phyloP scores from a whole-genome alignment of 108 stramenopile genomes.

The Pseudonitzschia pungens region DNA sequence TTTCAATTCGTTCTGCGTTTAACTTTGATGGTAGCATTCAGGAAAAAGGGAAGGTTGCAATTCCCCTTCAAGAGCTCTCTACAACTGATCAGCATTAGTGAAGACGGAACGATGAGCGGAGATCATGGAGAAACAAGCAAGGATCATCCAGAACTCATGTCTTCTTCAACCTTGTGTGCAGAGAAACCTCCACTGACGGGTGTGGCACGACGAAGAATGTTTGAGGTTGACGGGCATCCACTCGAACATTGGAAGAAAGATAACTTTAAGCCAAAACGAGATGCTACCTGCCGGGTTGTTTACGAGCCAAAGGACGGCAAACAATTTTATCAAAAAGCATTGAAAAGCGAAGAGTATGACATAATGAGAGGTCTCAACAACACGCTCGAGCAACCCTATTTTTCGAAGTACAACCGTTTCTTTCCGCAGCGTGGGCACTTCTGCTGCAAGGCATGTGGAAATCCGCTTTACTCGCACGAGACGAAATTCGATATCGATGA shows the following conservation, averaged over 20 bases:
- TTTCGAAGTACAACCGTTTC: conserved; percentile 37
- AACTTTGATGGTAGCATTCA: neutral
- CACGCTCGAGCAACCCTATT: conserved; percentile 28
- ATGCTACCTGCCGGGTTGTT: conserved; percentile 31
- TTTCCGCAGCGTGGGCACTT: conserved; percentile 31
- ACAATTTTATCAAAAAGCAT: conserved; percentile 22
- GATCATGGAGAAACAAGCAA: neutral
- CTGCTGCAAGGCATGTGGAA: conserved; percentile 38
- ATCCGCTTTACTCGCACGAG: conserved; percentile 28
- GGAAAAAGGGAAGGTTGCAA: neutral
- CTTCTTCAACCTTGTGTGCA: too few relatives aligned
- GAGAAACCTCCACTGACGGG: too few relatives aligned
- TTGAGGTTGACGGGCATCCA: conserved; percentile 28
- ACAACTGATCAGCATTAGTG: neutral
- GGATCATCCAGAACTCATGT: neutral
- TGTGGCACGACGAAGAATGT: conserved; percentile 19
- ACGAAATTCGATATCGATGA: conserved; percentile 24
- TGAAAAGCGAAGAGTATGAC: conserved; percentile 23
- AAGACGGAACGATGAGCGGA: neutral
- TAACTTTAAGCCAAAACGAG: conserved; percentile 31
- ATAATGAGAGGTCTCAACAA: conserved; percentile 19
- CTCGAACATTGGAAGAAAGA: conserved; percentile 25
- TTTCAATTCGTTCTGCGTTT: neutral
- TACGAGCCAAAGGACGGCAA: conserved; percentile 31
- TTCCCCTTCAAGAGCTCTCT: neutral